phyloP scores from a whole-genome alignment of 805 yeast genomes.

The Myxozyma geophila region DNA sequence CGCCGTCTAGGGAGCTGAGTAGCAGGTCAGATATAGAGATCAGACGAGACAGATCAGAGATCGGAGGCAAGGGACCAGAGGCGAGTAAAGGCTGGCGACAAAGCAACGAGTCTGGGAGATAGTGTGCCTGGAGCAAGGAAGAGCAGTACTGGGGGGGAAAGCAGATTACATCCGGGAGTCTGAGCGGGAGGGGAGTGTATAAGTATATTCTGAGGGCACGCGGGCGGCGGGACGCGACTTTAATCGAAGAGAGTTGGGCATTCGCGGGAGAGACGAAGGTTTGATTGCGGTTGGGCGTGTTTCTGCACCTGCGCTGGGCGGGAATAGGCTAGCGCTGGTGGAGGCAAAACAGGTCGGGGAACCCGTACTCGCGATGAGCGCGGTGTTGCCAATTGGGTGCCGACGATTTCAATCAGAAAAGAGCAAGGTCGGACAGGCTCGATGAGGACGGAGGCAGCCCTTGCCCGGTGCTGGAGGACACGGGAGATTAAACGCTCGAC shows the following conservation, averaged over 20 bases:
- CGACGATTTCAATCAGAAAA: conserved; percentile 11
- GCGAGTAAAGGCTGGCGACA: background rate
- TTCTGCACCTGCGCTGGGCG: conserved; percentile 6
- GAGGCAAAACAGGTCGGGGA: background rate
- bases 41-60: background rate
- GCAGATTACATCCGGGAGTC: background rate
- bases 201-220: conserved; percentile 5
- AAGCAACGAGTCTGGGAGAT: background rate
- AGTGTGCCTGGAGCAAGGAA: background rate
- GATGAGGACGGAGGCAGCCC: background rate
- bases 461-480: conserved; percentile 8
- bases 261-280: conserved; percentile 16
- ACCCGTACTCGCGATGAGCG: conserved; percentile 16
- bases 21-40: background rate
- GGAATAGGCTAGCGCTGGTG: background rate
- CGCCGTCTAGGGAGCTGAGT: too few species aligned
- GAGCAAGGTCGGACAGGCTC: too few species aligned
- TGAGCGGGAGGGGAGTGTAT: conserved; percentile 5
- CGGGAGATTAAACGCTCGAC: conserved; percentile 14
- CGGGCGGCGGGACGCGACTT: background rate
- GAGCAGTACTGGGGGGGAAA: background rate
- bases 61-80: background rate
- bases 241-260: too few species aligned
- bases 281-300: conserved; percentile 13
- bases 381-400: conserved; percentile 12